Conservation (phyloP, 2,329 filamentous ascomycete species). For the Teratosphaeria nubilosa region DNA sequence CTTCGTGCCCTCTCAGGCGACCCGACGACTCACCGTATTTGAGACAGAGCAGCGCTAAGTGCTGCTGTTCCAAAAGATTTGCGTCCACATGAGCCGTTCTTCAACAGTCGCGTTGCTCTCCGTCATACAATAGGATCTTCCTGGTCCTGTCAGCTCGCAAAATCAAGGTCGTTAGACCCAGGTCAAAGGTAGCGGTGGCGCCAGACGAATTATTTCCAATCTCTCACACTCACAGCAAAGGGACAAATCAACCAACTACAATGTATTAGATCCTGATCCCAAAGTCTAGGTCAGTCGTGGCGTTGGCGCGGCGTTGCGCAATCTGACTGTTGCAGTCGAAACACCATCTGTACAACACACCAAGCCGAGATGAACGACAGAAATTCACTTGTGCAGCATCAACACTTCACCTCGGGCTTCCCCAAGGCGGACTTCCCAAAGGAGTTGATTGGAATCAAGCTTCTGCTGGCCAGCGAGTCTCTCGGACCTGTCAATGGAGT, state of each 20-base stretch:
- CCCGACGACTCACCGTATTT: background rate
- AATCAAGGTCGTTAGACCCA: background rate
- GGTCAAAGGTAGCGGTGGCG: too few relatives aligned
- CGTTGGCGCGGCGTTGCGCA: background rate
- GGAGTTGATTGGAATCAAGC: constrained; percentile 42
- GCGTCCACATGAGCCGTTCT: background rate
- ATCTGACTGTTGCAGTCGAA: background rate
- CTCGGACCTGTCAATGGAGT: constrained; percentile 67
- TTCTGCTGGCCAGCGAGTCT: constrained; percentile 60
- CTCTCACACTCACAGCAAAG: background rate
- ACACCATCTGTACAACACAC: background rate
- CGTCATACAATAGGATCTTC: background rate
- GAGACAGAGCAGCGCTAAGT: background rate
- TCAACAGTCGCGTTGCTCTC: background rate
- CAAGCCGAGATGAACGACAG: background rate
- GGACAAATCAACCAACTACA: background rate
- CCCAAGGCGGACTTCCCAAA: constrained; percentile 4
- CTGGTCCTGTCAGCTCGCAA: background rate
- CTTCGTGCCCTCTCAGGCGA: background rate
- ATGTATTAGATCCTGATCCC: background rate
- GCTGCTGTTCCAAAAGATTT: background rate
- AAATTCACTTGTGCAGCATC: background rate
- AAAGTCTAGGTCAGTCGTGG: background rate
- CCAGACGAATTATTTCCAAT: background rate
- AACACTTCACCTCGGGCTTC: background rate